Conservation (phyloP, 169 alveolate genomes). For the Babesia sp. region DNA sequence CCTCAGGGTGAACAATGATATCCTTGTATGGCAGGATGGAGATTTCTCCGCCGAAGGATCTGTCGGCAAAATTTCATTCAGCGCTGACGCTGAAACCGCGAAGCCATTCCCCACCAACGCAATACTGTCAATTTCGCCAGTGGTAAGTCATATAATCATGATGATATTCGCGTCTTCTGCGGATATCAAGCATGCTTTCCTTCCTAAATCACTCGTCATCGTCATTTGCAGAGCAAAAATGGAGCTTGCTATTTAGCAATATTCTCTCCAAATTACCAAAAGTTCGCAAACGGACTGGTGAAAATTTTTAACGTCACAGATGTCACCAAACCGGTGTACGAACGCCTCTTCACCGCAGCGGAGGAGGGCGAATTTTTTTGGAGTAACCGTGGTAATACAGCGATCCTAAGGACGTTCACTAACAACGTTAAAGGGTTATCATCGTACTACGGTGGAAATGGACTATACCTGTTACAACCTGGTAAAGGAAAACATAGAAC, state of each 20-base stretch:
- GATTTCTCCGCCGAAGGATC: constrained; percentile 26
- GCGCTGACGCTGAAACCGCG: constrained; percentile 7
- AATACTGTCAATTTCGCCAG: constrained; percentile 51
- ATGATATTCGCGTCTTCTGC: neutral
- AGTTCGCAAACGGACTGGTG: constrained; percentile 48
- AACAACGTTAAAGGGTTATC: constrained; percentile 72
- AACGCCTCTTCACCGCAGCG: constrained; percentile 59
- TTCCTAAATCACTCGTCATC: neutral
- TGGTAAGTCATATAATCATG: constrained; percentile 22
- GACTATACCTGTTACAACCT: constrained; percentile 64
- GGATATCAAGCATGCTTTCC: neutral
- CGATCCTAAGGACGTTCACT: constrained; percentile 69
- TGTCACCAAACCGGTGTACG: constrained; percentile 37
- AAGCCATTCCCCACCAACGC: constrained; percentile 33
- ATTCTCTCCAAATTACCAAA: constrained; percentile 53
- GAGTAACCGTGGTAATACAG: constrained; percentile 71
- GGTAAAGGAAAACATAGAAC: constrained; percentile 33
- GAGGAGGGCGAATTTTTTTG: constrained; percentile 78
- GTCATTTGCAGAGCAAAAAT: constrained; percentile 28
- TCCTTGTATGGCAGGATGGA: constrained; percentile 51
- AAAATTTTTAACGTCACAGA: constrained; percentile 7
- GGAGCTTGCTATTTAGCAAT: constrained; percentile 44
- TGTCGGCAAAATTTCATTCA: constrained; percentile 15
- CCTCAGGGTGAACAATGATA: constrained; percentile 32
- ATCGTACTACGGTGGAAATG: constrained; percentile 72